Evolutionary conservation across 352 stramenopile species (phyloP), one percentile per base, ranked within the genome.

Genomic region (Phytophthora foliorum): DNA sequence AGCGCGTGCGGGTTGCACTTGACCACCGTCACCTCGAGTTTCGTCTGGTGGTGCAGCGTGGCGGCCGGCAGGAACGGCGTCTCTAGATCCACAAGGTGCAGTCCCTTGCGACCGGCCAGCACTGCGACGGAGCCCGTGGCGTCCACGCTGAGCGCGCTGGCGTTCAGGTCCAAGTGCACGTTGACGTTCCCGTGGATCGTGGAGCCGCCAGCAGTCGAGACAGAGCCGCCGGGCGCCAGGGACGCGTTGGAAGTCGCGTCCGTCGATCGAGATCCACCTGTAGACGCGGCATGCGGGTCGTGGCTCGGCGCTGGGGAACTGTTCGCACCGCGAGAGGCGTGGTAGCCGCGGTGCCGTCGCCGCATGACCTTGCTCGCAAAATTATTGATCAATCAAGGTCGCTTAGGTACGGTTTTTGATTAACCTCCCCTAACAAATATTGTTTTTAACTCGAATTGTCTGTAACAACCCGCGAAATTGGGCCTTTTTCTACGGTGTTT

Each of bases 31-130:
- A 94, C 87, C 42, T 94, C 86, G 56, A 89, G 88, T 25, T 93
- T 93, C 49, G 83, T 95, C 73, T 93, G 86, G 51, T 94, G 84
- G 41, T 92, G 78, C 24, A 95, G 69, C 46, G 85, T 93, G 16
- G 79, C 70, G 1, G 73, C 71, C 2, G 82, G 78, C 42, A 79
- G 60, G 52, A 85, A 90, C 25, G 86, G 88, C 57, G 80, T 73
- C 54, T 93, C 86, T 10, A 95, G 72, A 39, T 93, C 82, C 13
- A 95, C 67, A 1, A 95, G 57, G 29, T 95, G 84, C 25, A 95
- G 79, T 0, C 88, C 88, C 38, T 83, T 88, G 19, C 86, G 80
- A 10, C 82, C 81, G 2, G 83, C 88, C 25, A 95, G 71, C 25
- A 95, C 84, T 4, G 71, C 88, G 4, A 90, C 72, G 8, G 75